phyloP scores from a whole-genome alignment of 331 rosid species.

The Pyrus hybrid region DNA sequence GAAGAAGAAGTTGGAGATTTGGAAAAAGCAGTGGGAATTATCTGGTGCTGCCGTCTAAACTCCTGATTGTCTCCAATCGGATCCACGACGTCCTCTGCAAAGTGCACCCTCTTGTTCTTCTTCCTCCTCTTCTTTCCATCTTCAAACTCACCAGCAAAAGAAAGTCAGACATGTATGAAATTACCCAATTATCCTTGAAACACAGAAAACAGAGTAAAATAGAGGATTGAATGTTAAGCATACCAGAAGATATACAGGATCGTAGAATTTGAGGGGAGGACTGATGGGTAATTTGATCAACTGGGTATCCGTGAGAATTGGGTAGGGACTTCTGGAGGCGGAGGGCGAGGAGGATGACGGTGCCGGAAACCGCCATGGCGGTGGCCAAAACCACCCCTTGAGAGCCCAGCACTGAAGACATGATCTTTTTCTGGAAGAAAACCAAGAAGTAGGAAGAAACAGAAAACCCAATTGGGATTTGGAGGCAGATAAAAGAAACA shows the following conservation, averaged over 20 bases:
- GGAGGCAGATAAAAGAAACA: not conserved
- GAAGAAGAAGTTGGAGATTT: constrained; percentile 4
- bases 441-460: not conserved
- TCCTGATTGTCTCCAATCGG: constrained; percentile 48
- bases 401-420: constrained; percentile 54
- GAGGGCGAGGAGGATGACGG: constrained; percentile 71
- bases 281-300: constrained; percentile 10
- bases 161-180: not conserved
- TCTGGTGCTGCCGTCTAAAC: constrained; percentile 37
- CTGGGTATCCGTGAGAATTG: constrained; percentile 27
- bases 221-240: not conserved
- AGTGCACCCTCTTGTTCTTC: constrained; percentile 63
- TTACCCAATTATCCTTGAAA: not conserved
- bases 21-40: not conserved
- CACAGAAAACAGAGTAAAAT: not conserved
- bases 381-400: constrained; percentile 83
- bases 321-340: constrained; percentile 57
- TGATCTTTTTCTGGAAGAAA: not conserved
- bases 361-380: constrained; percentile 94
- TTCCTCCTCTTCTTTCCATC: constrained; percentile 43
- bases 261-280: constrained; percentile 45
- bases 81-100: constrained; percentile 73
- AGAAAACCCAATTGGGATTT: not conserved
- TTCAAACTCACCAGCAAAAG: constrained; percentile 15
- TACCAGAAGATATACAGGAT: constrained; percentile 78